Percentiles rank a stretch among this genome's conserved stretches.
These are phyloP conservation scores for Tylopilus sp. DNA, from an alignment of 768 basidiomycete genomes.

Conservation along the genomic window DNA sequence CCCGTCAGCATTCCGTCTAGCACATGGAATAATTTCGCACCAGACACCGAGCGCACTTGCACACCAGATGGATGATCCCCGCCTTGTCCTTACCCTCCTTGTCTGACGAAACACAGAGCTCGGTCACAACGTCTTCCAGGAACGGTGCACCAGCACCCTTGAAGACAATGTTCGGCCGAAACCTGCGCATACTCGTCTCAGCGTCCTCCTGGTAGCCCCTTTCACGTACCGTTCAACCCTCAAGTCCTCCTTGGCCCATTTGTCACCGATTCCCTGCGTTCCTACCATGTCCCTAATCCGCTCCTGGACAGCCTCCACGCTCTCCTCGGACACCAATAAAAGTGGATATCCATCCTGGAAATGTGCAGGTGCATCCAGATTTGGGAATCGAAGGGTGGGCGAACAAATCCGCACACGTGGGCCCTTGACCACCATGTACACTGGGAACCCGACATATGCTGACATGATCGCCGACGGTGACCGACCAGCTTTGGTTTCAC, in stretches of 20 bases:
- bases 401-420: conserved; percentile 47
- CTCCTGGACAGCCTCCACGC: conserved; percentile 48
- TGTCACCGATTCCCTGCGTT: conserved; percentile 44
- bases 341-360: conserved; percentile 76
- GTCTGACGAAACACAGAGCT: conserved; percentile 49
- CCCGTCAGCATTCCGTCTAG: neutral
- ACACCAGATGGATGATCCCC: conserved; percentile 52
- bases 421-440: conserved; percentile 68
- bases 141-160: conserved; percentile 62
- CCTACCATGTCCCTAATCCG: conserved; percentile 46
- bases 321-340: conserved; percentile 65
- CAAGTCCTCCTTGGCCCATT: conserved; percentile 50
- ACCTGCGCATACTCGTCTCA: conserved; percentile 39
- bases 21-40: conserved; percentile 41
- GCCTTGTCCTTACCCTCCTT: conserved; percentile 17
- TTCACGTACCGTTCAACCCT: conserved; percentile 54
- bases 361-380: conserved; percentile 50
- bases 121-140: conserved; percentile 67
- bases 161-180: conserved; percentile 74
- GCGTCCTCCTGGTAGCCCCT: neutral
- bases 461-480: conserved; percentile 57
- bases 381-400: conserved; percentile 53
- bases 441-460: conserved; percentile 55
- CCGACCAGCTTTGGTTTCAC: conserved; percentile 39
- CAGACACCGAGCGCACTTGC: conserved; percentile 68